Percentiles rank a stretch among this genome's conserved stretches.
Evolutionary conservation across 2,329 filamentous ascomycete genomes (phyloP).

Genomic region (Epichloe glyceriae): DNA sequence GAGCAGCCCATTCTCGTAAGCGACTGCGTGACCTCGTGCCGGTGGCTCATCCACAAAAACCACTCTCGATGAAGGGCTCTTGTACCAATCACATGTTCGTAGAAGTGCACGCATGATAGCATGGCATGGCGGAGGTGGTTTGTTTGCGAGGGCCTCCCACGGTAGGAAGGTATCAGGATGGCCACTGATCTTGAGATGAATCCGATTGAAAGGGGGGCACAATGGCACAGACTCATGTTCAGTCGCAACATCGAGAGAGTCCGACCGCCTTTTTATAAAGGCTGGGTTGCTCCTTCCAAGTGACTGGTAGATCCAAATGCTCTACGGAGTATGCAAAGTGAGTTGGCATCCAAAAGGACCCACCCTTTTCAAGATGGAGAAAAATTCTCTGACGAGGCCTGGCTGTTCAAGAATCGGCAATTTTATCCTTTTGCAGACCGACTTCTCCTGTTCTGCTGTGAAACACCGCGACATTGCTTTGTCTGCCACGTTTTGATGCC

Average conservation of each 20-base stretch:
- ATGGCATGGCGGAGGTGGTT: background rate
- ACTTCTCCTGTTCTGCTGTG: background rate
- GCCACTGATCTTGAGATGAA: background rate
- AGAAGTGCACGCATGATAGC: background rate
- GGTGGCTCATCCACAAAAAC: background rate
- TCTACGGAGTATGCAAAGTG: conserved; percentile 6
- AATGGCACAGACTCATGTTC: background rate
- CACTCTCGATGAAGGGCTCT: background rate
- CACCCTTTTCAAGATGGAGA: background rate
- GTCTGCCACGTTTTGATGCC: background rate
- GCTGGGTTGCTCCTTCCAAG: conserved; percentile 3
- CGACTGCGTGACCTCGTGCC: background rate
- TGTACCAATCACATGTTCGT: conserved; percentile 1
- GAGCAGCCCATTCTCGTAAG: conserved; percentile 3
- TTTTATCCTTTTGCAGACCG: background rate
- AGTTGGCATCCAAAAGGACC: conserved; percentile 7
- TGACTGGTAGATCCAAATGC: background rate
- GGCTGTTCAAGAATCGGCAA: background rate
- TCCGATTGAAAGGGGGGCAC: background rate
- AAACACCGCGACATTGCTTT: background rate
- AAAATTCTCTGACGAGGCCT: background rate
- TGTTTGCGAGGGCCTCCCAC: background rate
- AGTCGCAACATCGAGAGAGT: background rate
- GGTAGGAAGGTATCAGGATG: background rate
- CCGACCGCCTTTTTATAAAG: conserved; percentile 7